A percentile compares a stretch with the other conserved stretches of the same genome.
Evolutionary conservation across 1,139 yeast species (phyloP).

Genomic region (Protomyces inundatus): DNA sequence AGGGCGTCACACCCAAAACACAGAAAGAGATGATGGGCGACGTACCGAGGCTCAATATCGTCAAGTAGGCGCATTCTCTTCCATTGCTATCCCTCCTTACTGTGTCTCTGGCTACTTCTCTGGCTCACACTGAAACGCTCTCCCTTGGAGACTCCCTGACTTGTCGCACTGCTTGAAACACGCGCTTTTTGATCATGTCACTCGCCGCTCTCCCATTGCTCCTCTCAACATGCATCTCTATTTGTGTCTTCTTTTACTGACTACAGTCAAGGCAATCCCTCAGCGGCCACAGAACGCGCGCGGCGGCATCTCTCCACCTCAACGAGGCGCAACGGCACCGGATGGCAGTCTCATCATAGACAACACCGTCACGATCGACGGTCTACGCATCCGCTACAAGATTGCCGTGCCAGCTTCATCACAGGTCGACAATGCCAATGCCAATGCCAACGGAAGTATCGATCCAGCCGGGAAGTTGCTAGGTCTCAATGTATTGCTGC

Average conservation of each 20-base stretch:
- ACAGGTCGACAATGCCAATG: background rate
- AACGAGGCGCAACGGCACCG: constrained; percentile 1
- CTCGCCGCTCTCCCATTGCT: background rate
- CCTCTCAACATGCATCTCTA: background rate
- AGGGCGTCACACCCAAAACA: constrained; percentile 20
- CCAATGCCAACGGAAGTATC: background rate
- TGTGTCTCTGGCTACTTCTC: background rate
- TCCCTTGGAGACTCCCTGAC: background rate
- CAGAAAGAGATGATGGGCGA: constrained; percentile 24
- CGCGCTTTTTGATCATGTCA: background rate
- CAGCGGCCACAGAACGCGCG: background rate
- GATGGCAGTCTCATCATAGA: constrained; percentile 13
- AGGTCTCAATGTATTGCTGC: constrained; percentile 17
- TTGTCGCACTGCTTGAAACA: background rate
- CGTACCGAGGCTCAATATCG: constrained; percentile 19
- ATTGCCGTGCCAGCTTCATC: background rate
- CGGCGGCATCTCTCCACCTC: constrained; percentile 1
- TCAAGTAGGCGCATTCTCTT: constrained; percentile 1
- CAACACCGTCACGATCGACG: background rate
- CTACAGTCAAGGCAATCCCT: background rate
- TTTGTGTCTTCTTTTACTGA: background rate
- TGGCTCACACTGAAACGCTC: background rate
- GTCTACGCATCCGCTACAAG: constrained; percentile 13
- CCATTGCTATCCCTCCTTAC: too few relatives aligned
- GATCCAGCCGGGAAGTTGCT: background rate